Evolutionary conservation across 768 basidiomycete genomes (phyloP), one percentile per base, ranked within the genome.

Genomic region (Termitomyces heimii): DNA sequence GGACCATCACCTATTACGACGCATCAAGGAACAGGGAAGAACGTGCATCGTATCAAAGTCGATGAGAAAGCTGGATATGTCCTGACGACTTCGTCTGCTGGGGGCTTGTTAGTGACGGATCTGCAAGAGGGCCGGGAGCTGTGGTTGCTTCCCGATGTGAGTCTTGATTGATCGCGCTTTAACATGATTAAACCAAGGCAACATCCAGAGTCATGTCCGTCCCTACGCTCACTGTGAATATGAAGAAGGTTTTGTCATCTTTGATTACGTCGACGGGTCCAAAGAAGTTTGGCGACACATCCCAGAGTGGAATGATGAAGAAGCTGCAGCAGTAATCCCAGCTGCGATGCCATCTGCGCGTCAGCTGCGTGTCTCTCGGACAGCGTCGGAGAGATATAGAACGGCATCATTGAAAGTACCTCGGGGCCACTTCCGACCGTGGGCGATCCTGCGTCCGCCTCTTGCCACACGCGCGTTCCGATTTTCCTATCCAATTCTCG

Each of bases 1-100:
- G 80, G 73, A 0, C 72, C 76, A 2, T 80, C 81, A 12, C 60
- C 60, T 3, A 63, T 72, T 14, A 75, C 67, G 22, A 57, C 70
- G n/a, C 68, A 79, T 37, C 60, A 65, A 1, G 56, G 66, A 8
- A 55, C 73, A 6, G 73, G 77, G 22, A 60, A 61, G 26, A 63
- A 66, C 4, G 82, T 88, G 0, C 88, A 92, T 68, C 82, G 88
- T 7, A 83, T 92, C 71, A 92, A 92, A 70, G 78, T 88, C 22
- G 91, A 93, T 56, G 82, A 88, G 62, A 68, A 74, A 32, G 75
- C 74, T 10, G 81, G 82, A 3, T 74, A 86, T 24, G 71, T 86
- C 50, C 80, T 92, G 42, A 78, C 79, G 3, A 89, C 88, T 0
- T 74, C 74, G 43, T 66, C 67, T 6, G 57, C 60, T 10, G 88